These are phyloP conservation scores for Fusarium abutilonis DNA, from an alignment of 2,329 filamentous ascomycete genomes.

Conservation along the genomic window DNA sequence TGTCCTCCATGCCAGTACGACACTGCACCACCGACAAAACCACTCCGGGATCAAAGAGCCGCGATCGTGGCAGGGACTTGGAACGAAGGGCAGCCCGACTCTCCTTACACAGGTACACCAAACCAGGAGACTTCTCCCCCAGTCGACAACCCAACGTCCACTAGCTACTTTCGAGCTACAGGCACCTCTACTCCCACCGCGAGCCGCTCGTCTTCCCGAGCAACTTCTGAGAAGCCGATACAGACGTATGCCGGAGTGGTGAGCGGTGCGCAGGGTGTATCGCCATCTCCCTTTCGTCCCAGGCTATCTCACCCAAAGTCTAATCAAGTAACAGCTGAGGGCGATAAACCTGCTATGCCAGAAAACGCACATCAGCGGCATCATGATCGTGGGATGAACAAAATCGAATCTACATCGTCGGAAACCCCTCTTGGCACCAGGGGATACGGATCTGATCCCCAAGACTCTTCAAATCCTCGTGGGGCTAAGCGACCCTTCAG, in stretches of 20 bases:
- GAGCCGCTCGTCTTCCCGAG: conserved; percentile 14
- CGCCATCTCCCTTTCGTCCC: conserved; percentile 18
- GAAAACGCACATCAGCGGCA: conserved; percentile 16
- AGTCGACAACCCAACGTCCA: conserved; percentile 23
- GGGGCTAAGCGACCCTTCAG: conserved; percentile 51
- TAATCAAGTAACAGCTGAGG: conserved; percentile 6
- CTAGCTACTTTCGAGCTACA: conserved; percentile 35
- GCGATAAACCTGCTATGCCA: conserved; percentile 5
- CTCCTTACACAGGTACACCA: conserved; percentile 54
- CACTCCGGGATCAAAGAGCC: conserved; percentile 59
- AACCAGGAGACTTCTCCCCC: conserved; percentile 32
- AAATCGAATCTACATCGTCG: conserved; percentile 35
- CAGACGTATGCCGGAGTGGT: conserved; percentile 33
- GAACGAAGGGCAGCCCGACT: conserved; percentile 72
- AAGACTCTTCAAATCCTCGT: conserved; percentile 38
- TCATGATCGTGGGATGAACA: conserved; percentile 15
- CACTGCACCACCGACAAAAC: conserved; percentile 44
- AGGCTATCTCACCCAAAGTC: conserved; percentile 14
- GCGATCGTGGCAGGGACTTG: conserved; percentile 67
- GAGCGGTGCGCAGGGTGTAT: conserved; percentile 15
- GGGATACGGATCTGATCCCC: conserved; percentile 8
- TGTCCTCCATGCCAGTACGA: conserved; percentile 50
- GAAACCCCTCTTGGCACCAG: neutral
- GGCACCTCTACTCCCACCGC: conserved; percentile 22
- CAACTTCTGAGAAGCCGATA: conserved; percentile 24